These are phyloP conservation scores for Zygotorulaspora sp. DNA, from an alignment of 805 yeast genomes.

Conservation along the genomic window DNA sequence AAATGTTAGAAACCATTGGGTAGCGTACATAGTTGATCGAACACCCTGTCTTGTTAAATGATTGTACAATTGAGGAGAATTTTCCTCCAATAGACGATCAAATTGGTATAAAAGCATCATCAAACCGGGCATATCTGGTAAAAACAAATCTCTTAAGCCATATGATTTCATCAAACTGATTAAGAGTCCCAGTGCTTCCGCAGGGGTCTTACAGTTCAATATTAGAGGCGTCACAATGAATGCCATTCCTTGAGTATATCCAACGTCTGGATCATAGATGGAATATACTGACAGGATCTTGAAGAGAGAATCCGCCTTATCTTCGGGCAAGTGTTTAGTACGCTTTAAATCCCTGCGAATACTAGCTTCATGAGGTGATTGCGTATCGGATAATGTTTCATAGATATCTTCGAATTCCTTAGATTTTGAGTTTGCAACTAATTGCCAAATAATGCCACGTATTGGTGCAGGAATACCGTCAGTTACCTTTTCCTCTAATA, in stretches of 20 bases:
- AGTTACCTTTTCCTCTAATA: conserved; percentile 56
- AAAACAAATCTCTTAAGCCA: conserved; percentile 67
- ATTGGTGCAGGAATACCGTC: conserved; percentile 80
- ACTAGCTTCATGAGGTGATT: conserved; percentile 63
- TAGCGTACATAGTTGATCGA: conserved; percentile 90
- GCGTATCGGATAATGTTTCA: conserved; percentile 44
- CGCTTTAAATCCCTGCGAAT: conserved; percentile 80
- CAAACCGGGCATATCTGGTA: conserved; percentile 92
- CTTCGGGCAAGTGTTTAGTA: conserved; percentile 70
- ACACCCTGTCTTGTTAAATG: conserved; percentile 86
- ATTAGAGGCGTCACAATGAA: conserved; percentile 82
- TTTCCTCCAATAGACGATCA: conserved; percentile 78
- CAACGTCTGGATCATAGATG: conserved; percentile 84
- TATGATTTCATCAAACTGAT: conserved; percentile 82
- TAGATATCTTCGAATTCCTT: conserved; percentile 38
- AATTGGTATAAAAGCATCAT: conserved; percentile 82
- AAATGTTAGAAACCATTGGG: conserved; percentile 94
- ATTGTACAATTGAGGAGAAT: conserved; percentile 62
- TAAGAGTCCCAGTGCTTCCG: conserved; percentile 79
- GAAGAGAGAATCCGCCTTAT: conserved; percentile 59
- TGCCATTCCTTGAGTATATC: conserved; percentile 98
- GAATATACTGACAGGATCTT: conserved; percentile 81
- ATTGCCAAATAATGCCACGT: conserved; percentile 90
- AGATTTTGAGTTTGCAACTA: conserved; percentile 74
- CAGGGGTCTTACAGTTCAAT: conserved; percentile 61